phyloP scores from a whole-genome alignment of 1,284 basidiomycete species.

The Porodaedalea pini region DNA sequence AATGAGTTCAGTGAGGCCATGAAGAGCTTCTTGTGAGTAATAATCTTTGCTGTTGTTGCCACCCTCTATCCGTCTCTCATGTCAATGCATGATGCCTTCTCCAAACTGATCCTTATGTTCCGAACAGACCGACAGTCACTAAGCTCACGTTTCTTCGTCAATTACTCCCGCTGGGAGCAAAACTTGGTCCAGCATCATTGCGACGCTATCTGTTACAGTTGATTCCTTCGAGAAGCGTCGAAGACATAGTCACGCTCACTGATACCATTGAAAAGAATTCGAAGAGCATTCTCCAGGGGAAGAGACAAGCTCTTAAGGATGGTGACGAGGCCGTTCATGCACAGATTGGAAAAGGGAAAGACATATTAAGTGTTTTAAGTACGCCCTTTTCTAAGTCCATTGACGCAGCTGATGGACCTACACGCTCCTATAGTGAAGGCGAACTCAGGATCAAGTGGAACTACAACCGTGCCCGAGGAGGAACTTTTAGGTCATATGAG shows the following conservation, averaged over 20 bases:
- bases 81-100: too few species aligned
- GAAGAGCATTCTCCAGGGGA: conserved; percentile 18
- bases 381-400: conserved; percentile 10
- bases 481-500: conserved; percentile 34
- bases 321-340: conserved; percentile 26
- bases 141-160: conserved; percentile 2
- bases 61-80: too few species aligned
- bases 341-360: conserved; percentile 30
- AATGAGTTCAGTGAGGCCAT: conserved; percentile 12
- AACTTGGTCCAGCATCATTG: conserved; percentile 12
- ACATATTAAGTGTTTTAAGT: conserved; percentile 34
- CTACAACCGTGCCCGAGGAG: conserved; percentile 30
- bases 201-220: conserved; percentile 7
- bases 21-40: conserved; percentile 8
- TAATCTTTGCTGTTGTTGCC: neutral
- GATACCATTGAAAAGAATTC: conserved; percentile 18
- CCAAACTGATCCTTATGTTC: neutral
- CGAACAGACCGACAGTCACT: neutral
- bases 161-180: conserved; percentile 8
- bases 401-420: neutral
- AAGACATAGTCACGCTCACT: neutral
- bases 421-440: conserved; percentile 31
- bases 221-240: neutral
- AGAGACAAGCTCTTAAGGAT: conserved; percentile 25
- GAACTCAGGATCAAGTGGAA: conserved; percentile 27